Conservation (phyloP, 306 rosid species). For the Cajanus cajan region DNA sequence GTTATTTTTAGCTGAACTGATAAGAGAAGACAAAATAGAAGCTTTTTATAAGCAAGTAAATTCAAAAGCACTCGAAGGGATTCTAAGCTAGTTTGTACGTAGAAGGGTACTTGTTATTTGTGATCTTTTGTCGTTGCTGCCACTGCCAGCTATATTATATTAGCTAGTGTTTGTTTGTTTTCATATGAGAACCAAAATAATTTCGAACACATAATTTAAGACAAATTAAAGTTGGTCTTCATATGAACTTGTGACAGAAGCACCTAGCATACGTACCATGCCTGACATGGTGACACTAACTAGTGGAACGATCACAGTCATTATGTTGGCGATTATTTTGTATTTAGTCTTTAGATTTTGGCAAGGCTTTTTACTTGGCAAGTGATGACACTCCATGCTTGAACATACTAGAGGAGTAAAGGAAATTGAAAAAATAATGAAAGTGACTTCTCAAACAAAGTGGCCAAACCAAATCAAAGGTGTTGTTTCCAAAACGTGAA, state of each 20-base stretch:
- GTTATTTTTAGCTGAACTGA: constrained; percentile 25
- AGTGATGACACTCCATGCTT: neutral
- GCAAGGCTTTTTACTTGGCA: neutral
- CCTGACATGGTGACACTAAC: neutral
- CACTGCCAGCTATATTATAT: constrained; percentile 26
- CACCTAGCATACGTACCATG: neutral
- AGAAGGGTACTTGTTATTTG: constrained; percentile 22
- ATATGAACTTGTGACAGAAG: constrained; percentile 22
- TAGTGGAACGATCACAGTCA: constrained; percentile 10
- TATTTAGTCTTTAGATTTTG: neutral
- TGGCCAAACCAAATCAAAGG: constrained; percentile 1
- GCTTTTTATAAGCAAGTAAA: constrained; percentile 28
- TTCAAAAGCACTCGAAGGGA: constrained; percentile 34
- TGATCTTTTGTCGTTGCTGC: constrained; percentile 37
- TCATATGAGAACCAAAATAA: constrained; percentile 22
- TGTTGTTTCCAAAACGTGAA: constrained; percentile 36
- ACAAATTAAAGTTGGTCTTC: constrained; percentile 19
- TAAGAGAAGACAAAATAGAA: constrained; percentile 54
- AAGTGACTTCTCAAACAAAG: constrained; percentile 9
- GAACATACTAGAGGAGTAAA: neutral
- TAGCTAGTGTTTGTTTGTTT: constrained; percentile 38
- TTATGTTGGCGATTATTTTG: neutral
- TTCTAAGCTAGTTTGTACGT: constrained; percentile 6
- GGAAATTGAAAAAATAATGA: neutral
- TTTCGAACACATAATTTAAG: constrained; percentile 17